Base-by-base conservation (phyloP, 2,329 filamentous ascomycete genomes). In the Lasiodiplodia theobromae region DNA sequence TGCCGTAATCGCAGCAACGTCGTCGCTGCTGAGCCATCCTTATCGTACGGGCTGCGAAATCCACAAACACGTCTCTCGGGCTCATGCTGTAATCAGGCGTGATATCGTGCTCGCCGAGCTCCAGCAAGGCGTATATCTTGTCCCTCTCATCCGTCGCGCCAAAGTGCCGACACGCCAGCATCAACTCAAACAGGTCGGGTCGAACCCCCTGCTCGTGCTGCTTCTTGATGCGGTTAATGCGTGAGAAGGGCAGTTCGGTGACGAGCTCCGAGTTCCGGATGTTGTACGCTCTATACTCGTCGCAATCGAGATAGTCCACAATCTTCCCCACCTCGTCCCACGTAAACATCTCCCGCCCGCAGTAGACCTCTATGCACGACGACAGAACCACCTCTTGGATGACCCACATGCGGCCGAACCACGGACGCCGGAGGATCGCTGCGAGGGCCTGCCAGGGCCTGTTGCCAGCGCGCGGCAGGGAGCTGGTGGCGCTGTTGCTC, bases 371-470 rank as follows among this genome's bases (percentile, higher is more conserved):
- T 11, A 68, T 64, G 25, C 51, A 25, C 11, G 67, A 54, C 6
- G 71, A 72, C 18, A 76, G 70, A 12, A 74, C 72, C 25, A 76
- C 74, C 52, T 76, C 74, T 69, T 77, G 75, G 18, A 77, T 73
- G 63, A 74, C 73, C 74, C 74, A 77, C 57, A 74, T 74, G 47
- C 74, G 70, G 57, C 71, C 73, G 69, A 76, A 76, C 74, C 75
- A 75, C 12, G 73, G 72, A 10, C 49, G 57, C 6, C 58, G 67
- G 18, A 68, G 21, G 18, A 68, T 56, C 4, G 67, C 49, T 6
- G 58, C 67, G 21, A 68, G 58, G 10, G 67, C 67, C 51, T 57
- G 57, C 67, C 67, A 68, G 21, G 38, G 49, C 52, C 38, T 54
- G 14, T 63, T 63, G 7, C 67, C 67, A 31, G 57, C 49, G 8